Conservation (phyloP, 1,284 basidiomycete genomes). For the Tilletia horrida region DNA sequence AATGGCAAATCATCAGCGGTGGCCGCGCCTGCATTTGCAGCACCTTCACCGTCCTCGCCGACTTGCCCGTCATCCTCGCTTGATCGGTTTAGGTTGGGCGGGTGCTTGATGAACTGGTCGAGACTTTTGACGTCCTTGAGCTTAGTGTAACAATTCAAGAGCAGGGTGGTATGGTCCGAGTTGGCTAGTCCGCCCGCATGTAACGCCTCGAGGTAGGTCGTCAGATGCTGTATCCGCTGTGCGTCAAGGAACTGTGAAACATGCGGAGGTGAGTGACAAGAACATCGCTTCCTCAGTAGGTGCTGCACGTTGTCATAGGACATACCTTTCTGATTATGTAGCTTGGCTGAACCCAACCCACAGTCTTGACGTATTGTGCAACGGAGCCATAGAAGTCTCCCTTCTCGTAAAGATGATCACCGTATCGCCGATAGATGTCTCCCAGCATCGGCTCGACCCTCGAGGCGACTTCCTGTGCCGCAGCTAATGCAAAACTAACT, state of each 20-base stretch:
- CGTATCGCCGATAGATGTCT: constrained; percentile 65
- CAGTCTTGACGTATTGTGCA: constrained; percentile 84
- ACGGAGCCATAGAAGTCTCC: constrained; percentile 90
- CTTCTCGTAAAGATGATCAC: constrained; percentile 85
- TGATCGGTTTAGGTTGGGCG: constrained; percentile 20
- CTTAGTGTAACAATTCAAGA: constrained; percentile 79
- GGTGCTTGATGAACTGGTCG: constrained; percentile 78
- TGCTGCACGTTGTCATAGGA: not conserved
- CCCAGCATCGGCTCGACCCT: constrained; percentile 43
- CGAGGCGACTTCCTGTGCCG: constrained; percentile 26
- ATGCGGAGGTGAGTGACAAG: not conserved
- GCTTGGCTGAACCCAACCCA: constrained; percentile 83
- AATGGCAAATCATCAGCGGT: constrained; percentile 71
- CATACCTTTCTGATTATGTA: constrained; percentile 78
- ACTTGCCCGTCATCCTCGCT: constrained; percentile 17
- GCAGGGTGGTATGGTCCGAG: constrained; percentile 89
- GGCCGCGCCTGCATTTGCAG: constrained; percentile 19
- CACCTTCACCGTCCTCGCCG: not conserved
- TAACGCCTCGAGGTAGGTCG: constrained; percentile 90
- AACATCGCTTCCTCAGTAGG: not conserved
- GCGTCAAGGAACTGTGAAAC: constrained; percentile 80
- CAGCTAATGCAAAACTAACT: constrained; percentile 20
- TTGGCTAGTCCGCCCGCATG: constrained; percentile 85
- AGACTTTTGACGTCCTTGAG: constrained; percentile 83
- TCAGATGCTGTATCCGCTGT: constrained; percentile 89